Conservation (phyloP, 495 filamentous ascomycete genomes). For the Geopyxis carbonaria region DNA sequence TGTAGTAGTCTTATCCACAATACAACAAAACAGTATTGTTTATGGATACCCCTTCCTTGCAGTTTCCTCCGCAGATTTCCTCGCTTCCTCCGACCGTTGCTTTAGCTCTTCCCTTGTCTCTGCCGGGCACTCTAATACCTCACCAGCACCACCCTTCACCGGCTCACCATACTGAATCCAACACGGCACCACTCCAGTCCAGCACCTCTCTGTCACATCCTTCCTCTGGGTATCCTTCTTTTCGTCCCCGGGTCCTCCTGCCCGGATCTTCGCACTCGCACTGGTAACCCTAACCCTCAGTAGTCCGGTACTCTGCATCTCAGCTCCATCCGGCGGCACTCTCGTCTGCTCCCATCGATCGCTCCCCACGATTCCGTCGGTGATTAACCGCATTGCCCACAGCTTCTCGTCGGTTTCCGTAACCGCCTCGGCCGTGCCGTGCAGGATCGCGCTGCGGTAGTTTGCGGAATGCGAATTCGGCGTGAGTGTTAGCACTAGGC, state of each 20-base stretch:
- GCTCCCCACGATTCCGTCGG: slow-evolving; percentile 46
- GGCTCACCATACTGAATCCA: slow-evolving; percentile 50
- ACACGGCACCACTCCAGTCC: slow-evolving; percentile 75
- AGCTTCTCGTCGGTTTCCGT: slow-evolving; percentile 52
- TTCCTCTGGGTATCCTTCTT: slow-evolving; percentile 45
- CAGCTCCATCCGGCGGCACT: slow-evolving; percentile 51
- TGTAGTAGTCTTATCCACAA: too few species aligned
- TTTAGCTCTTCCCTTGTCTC: too few species aligned
- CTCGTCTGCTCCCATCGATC: slow-evolving; percentile 54
- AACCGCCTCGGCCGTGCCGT: slow-evolving; percentile 57
- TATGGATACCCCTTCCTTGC: too few species aligned
- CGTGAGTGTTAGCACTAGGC: slow-evolving; percentile 54
- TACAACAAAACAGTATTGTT: too few species aligned
- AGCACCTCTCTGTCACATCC: slow-evolving; percentile 43
- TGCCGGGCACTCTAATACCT: slow-evolving; percentile 42
- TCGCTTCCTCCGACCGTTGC: too few species aligned
- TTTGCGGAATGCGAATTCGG: slow-evolving; percentile 74
- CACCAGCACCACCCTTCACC: slow-evolving; percentile 44
- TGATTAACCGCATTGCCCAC: slow-evolving; percentile 71
- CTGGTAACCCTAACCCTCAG: slow-evolving; percentile 50
- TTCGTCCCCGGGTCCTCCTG: slow-evolving; percentile 53
- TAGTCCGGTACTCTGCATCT: slow-evolving; percentile 63
- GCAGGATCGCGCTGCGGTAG: slow-evolving; percentile 68
- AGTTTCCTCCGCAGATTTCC: too few species aligned
- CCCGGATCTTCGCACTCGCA: slow-evolving; percentile 64